Evolutionary conservation across 2,329 filamentous ascomycete species (phyloP).

Genomic region (Penicillium psychrosexuale): DNA sequence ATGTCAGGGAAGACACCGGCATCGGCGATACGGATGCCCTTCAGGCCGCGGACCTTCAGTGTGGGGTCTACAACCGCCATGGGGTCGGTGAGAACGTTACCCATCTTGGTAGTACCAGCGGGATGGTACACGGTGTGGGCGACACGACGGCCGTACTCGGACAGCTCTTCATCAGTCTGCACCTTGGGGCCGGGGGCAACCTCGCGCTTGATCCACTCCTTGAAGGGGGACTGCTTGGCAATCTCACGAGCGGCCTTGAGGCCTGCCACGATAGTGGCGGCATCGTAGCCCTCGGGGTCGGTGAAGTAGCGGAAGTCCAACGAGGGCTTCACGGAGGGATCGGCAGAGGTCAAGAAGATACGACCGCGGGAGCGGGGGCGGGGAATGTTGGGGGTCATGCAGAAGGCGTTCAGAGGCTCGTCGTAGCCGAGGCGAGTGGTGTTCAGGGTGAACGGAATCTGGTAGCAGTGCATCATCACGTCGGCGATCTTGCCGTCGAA

Average conservation of each 20-base stretch:
- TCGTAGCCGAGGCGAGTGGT: slow-evolving; percentile 76
- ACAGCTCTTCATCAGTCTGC: slow-evolving; percentile 74
- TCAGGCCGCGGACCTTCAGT: slow-evolving; percentile 68
- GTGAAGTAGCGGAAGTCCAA: slow-evolving; percentile 90
- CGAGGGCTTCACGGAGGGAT: slow-evolving; percentile 74
- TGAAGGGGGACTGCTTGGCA: slow-evolving; percentile 72
- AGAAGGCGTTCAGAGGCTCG: slow-evolving; percentile 72
- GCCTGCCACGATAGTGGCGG: slow-evolving; percentile 73
- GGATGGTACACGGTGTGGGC: slow-evolving; percentile 92
- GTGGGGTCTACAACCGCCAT: slow-evolving; percentile 76
- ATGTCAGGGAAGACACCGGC: slow-evolving; percentile 87
- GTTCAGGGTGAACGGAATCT: slow-evolving; percentile 88
- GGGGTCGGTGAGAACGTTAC: slow-evolving; percentile 64
- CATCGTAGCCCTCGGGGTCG: slow-evolving; percentile 79
- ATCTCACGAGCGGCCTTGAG: slow-evolving; percentile 74
- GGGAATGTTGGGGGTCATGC: slow-evolving; percentile 90
- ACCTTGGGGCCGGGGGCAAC: slow-evolving; percentile 72
- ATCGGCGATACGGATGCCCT: slow-evolving; percentile 75
- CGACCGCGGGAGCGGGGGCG: slow-evolving; percentile 74
- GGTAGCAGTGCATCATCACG: slow-evolving; percentile 96
- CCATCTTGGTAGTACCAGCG: slow-evolving; percentile 88
- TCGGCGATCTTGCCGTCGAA: slow-evolving; percentile 74
- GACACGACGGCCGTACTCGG: slow-evolving; percentile 74
- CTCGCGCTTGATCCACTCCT: slow-evolving; percentile 77
- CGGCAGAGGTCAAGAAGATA: slow-evolving; percentile 71